Evolutionary conservation across 2,329 filamentous ascomycete species (phyloP).

Genomic region (Helminthosporium solani): DNA sequence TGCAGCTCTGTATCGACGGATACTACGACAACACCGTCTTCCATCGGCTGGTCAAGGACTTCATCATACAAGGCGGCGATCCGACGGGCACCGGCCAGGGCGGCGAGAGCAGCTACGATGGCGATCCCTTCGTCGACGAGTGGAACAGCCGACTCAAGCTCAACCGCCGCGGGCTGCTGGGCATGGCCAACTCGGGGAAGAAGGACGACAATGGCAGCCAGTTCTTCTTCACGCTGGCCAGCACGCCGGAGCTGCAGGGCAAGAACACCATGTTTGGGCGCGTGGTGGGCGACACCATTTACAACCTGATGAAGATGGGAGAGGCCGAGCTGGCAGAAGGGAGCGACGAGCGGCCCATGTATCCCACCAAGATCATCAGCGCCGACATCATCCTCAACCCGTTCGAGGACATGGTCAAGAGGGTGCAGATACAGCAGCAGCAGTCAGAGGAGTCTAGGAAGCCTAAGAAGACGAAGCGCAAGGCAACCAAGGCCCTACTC

Average conservation of each 20-base stretch:
- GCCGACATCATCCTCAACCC: conserved; percentile 79
- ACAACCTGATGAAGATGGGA: conserved; percentile 91
- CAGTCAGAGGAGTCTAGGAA: conserved; percentile 49
- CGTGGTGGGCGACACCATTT: conserved; percentile 90
- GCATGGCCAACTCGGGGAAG: conserved; percentile 89
- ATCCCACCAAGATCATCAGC: conserved; percentile 74
- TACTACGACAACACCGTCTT: conserved; percentile 95
- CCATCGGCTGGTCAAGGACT: conserved; percentile 86
- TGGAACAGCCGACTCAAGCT: conserved; percentile 91
- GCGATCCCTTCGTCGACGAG: conserved; percentile 81
- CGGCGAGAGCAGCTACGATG: conserved; percentile 88
- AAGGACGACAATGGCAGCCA: conserved; percentile 87
- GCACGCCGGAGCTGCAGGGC: conserved; percentile 79
- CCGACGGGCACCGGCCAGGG: conserved; percentile 90
- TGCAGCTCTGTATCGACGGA: conserved; percentile 90
- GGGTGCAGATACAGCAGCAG: conserved; percentile 59
- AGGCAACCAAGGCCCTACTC: conserved; percentile 72
- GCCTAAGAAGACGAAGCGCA: conserved; percentile 62
- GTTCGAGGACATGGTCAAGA: conserved; percentile 77
- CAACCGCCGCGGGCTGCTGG: conserved; percentile 83
- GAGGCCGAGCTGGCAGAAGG: conserved; percentile 78
- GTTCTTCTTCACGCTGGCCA: conserved; percentile 90
- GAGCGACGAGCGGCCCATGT: conserved; percentile 78
- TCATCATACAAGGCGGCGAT: conserved; percentile 93
- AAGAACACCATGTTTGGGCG: conserved; percentile 94